phyloP scores from a whole-genome alignment of 2,329 filamentous ascomycete species.

The Daldinia sp. region DNA sequence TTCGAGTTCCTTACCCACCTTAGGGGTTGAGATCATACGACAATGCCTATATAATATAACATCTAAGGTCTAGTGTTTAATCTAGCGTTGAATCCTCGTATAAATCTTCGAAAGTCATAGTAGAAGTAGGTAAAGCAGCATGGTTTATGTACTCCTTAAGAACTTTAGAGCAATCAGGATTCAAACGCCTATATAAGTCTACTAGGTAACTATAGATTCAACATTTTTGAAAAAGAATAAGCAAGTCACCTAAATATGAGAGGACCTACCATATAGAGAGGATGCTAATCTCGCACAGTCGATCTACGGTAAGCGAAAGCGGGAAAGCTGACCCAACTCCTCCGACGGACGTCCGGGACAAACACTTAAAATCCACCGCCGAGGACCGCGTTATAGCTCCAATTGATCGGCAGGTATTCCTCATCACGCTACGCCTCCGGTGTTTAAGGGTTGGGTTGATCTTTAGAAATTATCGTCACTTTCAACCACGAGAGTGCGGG shows the following conservation, averaged over 20 bases:
- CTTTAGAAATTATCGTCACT: neutral
- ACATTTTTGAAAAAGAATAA: neutral
- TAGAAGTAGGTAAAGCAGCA: too few species aligned
- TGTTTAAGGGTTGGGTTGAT: neutral
- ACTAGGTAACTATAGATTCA: too few species aligned
- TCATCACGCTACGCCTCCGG: neutral
- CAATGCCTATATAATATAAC: too few species aligned
- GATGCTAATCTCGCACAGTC: neutral
- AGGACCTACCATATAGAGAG: neutral
- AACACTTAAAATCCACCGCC: neutral
- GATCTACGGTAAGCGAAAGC: neutral
- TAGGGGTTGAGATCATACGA: neutral
- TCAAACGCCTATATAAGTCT: too few species aligned
- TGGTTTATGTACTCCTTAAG: neutral
- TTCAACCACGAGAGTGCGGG: too few species aligned
- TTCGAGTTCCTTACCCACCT: too few species aligned
- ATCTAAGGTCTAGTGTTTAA: too few species aligned
- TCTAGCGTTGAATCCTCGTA: too few species aligned
- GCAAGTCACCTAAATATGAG: neutral
- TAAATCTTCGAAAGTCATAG: too few species aligned
- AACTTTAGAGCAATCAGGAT: neutral
- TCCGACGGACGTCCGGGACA: neutral
- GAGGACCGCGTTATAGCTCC: too few species aligned
- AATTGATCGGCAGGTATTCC: neutral
- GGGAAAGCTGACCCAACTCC: neutral